Conservation (phyloP, 768 basidiomycete genomes). For the Suillus spraguei region DNA sequence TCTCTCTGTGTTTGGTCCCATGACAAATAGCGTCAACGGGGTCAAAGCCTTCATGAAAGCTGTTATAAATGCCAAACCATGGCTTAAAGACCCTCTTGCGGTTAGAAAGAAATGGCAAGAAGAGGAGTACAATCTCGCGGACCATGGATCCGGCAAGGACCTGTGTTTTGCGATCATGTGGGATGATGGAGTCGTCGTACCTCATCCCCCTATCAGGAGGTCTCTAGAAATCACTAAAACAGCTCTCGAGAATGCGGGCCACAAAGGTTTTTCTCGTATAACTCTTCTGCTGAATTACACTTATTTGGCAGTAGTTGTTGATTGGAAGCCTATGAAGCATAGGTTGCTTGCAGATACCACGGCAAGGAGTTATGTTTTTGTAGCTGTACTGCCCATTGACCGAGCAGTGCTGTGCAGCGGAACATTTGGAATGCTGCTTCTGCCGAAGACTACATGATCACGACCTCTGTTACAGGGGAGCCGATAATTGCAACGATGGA, state of each 20-base stretch:
- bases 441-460: constrained; percentile 45
- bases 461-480: constrained; percentile 48
- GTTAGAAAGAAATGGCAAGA: constrained; percentile 63
- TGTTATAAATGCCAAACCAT: constrained; percentile 60
- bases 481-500: constrained; percentile 35
- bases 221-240: constrained; percentile 58
- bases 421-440: constrained; percentile 52
- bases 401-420: constrained; percentile 26
- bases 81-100: constrained; percentile 64
- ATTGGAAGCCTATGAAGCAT: constrained; percentile 65
- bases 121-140: constrained; percentile 54
- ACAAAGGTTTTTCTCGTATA: constrained; percentile 49
- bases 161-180: constrained; percentile 65
- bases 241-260: constrained; percentile 62
- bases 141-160: constrained; percentile 53
- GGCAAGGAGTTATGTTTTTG: constrained; percentile 35
- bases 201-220: constrained; percentile 66
- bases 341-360: constrained; percentile 42
- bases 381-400: not conserved
- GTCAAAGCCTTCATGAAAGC: constrained; percentile 68
- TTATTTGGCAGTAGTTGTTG: constrained; percentile 50
- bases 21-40: constrained; percentile 58
- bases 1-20: constrained; percentile 73
- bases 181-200: constrained; percentile 61
- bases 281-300: not conserved